Percentiles rank a stretch among this genome's conserved stretches.
These are phyloP conservation scores for Fraxinus albicans DNA, from an alignment of 305 asterid genomes.

Conservation along the genomic window DNA sequence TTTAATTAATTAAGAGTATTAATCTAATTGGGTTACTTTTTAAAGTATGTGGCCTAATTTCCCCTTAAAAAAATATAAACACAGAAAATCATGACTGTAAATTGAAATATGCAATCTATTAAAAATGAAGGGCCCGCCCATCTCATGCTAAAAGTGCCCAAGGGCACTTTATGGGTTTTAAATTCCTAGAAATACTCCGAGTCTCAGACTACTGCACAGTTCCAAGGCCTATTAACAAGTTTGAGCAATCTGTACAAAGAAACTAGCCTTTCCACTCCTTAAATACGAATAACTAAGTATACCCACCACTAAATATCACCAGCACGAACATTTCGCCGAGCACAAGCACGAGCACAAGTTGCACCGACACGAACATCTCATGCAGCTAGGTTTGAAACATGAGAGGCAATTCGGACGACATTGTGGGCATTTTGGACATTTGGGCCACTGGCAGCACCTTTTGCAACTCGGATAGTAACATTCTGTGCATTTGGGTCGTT, in stretches of 20 bases:
- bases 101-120: no score
- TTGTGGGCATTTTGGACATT: slow-evolving; percentile 38
- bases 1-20: no score
- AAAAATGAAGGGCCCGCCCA: background rate
- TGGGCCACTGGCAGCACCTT: slow-evolving; percentile 54
- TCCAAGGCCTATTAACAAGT: slow-evolving; percentile 23
- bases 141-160: background rate
- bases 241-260: slow-evolving; percentile 54
- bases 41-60: no score
- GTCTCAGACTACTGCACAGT: slow-evolving; percentile 33
- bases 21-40: no score
- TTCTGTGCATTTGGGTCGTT: slow-evolving; percentile 38
- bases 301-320: slow-evolving; percentile 43
- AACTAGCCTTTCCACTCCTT: slow-evolving; percentile 27
- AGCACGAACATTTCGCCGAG: slow-evolving; percentile 29
- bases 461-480: slow-evolving; percentile 42
- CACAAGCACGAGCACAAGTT: slow-evolving; percentile 53
- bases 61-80: no score
- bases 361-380: slow-evolving; percentile 31
- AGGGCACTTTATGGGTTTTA: slow-evolving; percentile 14
- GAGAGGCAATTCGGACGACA: slow-evolving; percentile 35
- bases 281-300: slow-evolving; percentile 34
- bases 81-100: no score
- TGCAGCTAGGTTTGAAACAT: slow-evolving; percentile 48
- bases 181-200: slow-evolving; percentile 29